Evolutionary conservation across 768 basidiomycete species (phyloP), one percentile per base, ranked within the genome.

Genomic region (Roridomyces roridus): DNA sequence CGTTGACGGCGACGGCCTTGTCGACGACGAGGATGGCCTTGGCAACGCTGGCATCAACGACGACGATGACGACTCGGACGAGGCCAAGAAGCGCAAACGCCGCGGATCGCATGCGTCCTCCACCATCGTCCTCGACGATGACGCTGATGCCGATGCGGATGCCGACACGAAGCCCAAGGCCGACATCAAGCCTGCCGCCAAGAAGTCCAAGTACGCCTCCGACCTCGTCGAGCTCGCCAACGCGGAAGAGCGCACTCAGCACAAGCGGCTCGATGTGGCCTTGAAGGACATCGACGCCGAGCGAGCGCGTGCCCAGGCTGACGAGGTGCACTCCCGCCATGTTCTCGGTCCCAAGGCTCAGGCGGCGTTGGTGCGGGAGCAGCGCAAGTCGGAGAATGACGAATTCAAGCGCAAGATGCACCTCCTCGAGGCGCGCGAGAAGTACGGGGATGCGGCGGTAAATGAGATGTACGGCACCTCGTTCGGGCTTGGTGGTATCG

Each of bases 141-240:
- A 15, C 26, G n/a, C 24, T 18, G 46, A 25, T 15, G 10, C 46
- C 34, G 9, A 18, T 5, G 12, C 43, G 20, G 7, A 11, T 25
- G 15, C 15, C 8, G 15, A 15, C 11, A 20, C 21, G n/a, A 41
- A 41, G 21, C 35, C 40, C 40, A 25, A 11, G 18, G 25, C 26
- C 25, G 34, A 26, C 12, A 6, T 31, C n/a, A 25, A 23, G 20
- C 43, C 15, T 5, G 46, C 18, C 10, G 25, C 26, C 21, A 47
- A 47, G 28, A 47, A 47, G 46, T 28, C 46, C 17, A 25, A 31
- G 9, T 25, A 29, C 31, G 26, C 46, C 20, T 11, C 25, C 17
- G 46, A 47, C 31, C 25, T 47, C n/a, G 46, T 31, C 10, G 46
- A n/a, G 46, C 46, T 47, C 26, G 46, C 46, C n/a, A 25, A 47